These are phyloP conservation scores for Cryptococcus floricola DNA, from an alignment of 1,284 basidiomycete species.

Conservation along the genomic window DNA sequence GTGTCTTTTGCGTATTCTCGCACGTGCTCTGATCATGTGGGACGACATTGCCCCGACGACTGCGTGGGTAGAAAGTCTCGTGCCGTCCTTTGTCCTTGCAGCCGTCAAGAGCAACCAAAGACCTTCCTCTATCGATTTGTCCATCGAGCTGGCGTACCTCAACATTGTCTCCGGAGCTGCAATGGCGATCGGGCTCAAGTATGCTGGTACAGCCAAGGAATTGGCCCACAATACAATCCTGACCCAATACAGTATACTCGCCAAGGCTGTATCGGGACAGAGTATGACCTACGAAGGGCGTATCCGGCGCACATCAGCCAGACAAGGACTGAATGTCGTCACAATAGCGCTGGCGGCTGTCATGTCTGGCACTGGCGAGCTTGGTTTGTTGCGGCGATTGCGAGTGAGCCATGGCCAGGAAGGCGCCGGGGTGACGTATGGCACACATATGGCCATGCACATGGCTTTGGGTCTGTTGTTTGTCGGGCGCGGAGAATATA, in stretches of 20 bases:
- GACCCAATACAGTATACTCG: conserved; percentile 70
- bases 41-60: conserved; percentile 65
- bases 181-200: conserved; percentile 87
- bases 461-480: conserved; percentile 90
- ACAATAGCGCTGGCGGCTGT: conserved; percentile 82
- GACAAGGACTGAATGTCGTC: conserved; percentile 82
- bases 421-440: conserved; percentile 72
- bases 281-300: conserved; percentile 75
- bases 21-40: conserved; percentile 84
- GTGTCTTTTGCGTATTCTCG: conserved; percentile 73
- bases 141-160: conserved; percentile 79
- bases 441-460: conserved; percentile 85
- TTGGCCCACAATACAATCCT: conserved; percentile 80
- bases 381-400: conserved; percentile 81
- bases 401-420: conserved; percentile 89
- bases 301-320: conserved; percentile 78
- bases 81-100: conserved; percentile 67
- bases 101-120: conserved; percentile 54
- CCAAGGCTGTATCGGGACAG: conserved; percentile 53
- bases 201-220: conserved; percentile 83
- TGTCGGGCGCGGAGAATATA: conserved; percentile 88
- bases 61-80: conserved; percentile 71
- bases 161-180: conserved; percentile 85
- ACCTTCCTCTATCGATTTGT: conserved; percentile 59
- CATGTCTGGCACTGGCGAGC: conserved; percentile 94